Percentiles rank a stretch among this genome's conserved stretches.
Evolutionary conservation across 2,329 filamentous ascomycete genomes (phyloP).

Genomic region (Didymella exigua): DNA sequence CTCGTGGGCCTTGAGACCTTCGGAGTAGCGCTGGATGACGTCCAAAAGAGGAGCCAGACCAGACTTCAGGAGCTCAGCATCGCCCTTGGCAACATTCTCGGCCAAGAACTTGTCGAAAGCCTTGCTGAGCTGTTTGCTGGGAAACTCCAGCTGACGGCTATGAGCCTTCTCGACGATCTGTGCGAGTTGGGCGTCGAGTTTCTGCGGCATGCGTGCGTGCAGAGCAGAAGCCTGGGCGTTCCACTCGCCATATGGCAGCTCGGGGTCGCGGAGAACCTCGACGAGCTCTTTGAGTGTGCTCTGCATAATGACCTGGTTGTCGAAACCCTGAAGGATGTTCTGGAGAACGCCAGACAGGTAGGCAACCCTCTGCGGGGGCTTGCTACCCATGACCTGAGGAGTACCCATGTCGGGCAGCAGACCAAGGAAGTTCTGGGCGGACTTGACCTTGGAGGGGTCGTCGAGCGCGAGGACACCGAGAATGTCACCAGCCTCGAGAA

Average conservation of each 20-base stretch:
- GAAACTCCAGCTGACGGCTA: constrained; percentile 82
- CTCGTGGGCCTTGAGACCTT: constrained; percentile 90
- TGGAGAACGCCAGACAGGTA: constrained; percentile 77
- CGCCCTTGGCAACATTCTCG: constrained; percentile 75
- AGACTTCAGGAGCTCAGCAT: constrained; percentile 74
- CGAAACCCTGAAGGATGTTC: constrained; percentile 91
- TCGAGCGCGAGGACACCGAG: constrained; percentile 96
- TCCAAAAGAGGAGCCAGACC: constrained; percentile 77
- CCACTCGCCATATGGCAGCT: constrained; percentile 96
- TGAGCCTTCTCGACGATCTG: constrained; percentile 86
- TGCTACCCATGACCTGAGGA: constrained; percentile 85
- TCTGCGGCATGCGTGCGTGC: constrained; percentile 96
- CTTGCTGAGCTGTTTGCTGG: constrained; percentile 84
- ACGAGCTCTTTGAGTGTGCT: constrained; percentile 84
- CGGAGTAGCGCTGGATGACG: constrained; percentile 79
- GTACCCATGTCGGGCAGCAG: constrained; percentile 86
- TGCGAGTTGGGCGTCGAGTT: constrained; percentile 80
- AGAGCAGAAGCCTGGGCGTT: constrained; percentile 93
- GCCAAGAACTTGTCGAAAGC: constrained; percentile 86
- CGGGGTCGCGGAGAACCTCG: constrained; percentile 85
- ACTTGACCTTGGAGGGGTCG: constrained; percentile 94
- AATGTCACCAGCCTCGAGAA: constrained; percentile 95
- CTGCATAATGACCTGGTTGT: constrained; percentile 97
- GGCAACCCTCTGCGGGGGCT: constrained; percentile 86
- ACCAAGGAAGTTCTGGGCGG: constrained; percentile 89